Evolutionary conservation across 2,329 filamentous ascomycete genomes (phyloP), one percentile per base, ranked within the genome.

Genomic region (Didymella segeticola): DNA sequence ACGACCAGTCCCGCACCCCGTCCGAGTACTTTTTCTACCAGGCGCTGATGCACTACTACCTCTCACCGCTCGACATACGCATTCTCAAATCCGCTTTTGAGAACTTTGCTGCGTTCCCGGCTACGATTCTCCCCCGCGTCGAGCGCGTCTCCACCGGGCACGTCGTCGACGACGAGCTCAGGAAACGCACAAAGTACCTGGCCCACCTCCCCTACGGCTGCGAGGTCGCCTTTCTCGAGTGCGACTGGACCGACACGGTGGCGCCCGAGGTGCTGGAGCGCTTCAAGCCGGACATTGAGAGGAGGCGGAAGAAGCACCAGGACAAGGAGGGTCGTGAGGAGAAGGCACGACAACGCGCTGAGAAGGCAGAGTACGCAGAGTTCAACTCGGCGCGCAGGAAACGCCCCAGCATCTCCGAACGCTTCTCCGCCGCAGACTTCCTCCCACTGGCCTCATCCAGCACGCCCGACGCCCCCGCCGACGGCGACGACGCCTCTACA

Each of bases 201-300:
- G 86, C 86, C 1, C 93, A 97, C 73, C 81, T 97, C 5, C 93
- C 93, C 0, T 87, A 89, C 43, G 93, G 93, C n/a, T 96, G 92
- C 71, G 89, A 96, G 61, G 90, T 97, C 34, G 91, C 83, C 61
- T 96, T 96, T 66, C 75, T 97, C 1, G 93, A 97, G 75, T 97
- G 93, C 69, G 92, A 97, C 72, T 97, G 93, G 93, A 92, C 90
- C 3, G 92, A 96, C 62, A 90, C 95, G 30, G 90, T 97, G 5
- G 83, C 86, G 3, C 81, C 86, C 1, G 88, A 90, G 43, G 83
- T 90, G 3, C 79, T 97, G n/a, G 86, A 86, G 31, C 82, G 83
- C 1, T 97, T 96, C 74, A 80, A 82, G n/a, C 77, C 80, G 0
- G 91, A 96, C 55, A 89, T 95, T 47, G 89, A 90, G 60, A 83